Base-by-base conservation (phyloP, 345 rosid species). In the Odontarrhena argentea region DNA sequence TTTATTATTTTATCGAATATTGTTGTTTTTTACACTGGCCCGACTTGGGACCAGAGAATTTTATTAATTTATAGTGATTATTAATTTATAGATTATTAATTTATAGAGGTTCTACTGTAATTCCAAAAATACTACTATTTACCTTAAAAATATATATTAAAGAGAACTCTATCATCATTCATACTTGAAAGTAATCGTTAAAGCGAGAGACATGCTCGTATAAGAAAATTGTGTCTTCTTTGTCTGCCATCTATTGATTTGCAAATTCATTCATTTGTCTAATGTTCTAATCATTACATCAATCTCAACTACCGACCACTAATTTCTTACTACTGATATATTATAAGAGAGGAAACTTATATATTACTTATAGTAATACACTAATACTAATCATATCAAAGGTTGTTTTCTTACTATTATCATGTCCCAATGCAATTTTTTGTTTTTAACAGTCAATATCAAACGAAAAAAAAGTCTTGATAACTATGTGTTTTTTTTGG, bases 221-320 rank as follows among this genome's bases (percentile, higher is more conserved):
- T 8, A 64, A 12, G 8, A 26, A n/a, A 37, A 49, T 13, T 50
- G 13, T 32, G 70, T 32, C 28, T 34, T 66, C 11, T 1, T 22
- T 34, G 5, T 51, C 12, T 54, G 62, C 44, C 63, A 55, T n/a
- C 38, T 67, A 54, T 34, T 35, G 0, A 5, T 67, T 55, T n/a
- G 4, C 3, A 32, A 7, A 67, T 38, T 44, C 8, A 44, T 43
- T 42, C 24, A 4, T 18, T 18, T 18, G 22, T 18, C 22, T 18
- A 18, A 0, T 18, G 1, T 1, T 3, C 25, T 6, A 14, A 10
- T 52, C 15, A 44, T 55, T 18, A 43, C 45, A 36, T 54, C 54
- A 43, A 66, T 43, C 53, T 54, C 62, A 54, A 15, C 28, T 1
- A n/a, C 42, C 53, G 43, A 43, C 35, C 18, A 42, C 6, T 54